phyloP scores from a whole-genome alignment of 1,284 basidiomycete species.

The Trichosporon coremiiforme region DNA sequence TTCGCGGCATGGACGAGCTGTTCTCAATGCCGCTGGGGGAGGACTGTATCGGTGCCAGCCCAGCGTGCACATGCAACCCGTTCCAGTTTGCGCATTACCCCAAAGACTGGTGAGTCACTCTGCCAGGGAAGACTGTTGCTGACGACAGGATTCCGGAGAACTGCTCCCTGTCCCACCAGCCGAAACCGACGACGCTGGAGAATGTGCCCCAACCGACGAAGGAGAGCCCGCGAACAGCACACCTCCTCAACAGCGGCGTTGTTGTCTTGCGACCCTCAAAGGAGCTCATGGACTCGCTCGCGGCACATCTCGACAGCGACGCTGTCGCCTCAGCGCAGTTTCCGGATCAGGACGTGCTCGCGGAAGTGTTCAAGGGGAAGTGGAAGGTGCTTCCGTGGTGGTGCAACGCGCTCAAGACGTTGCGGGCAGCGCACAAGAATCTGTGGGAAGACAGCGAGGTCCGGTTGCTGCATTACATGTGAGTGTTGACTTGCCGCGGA shows the following conservation, averaged over 20 bases:
- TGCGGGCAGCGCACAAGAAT: slow-evolving; percentile 52
- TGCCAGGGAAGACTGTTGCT: not conserved
- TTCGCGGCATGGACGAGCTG: slow-evolving; percentile 87
- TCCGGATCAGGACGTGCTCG: slow-evolving; percentile 89
- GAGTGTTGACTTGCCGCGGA: slow-evolving; percentile 27
- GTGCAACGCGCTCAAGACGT: slow-evolving; percentile 59
- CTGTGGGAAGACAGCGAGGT: slow-evolving; percentile 58
- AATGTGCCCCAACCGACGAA: slow-evolving; percentile 57
- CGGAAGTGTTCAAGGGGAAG: slow-evolving; percentile 70
- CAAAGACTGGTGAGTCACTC: slow-evolving; percentile 70
- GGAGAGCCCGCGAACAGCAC: slow-evolving; percentile 68
- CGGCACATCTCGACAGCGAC: slow-evolving; percentile 67
- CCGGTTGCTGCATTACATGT: slow-evolving; percentile 56
- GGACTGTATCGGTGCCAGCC: slow-evolving; percentile 79
- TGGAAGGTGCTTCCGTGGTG: slow-evolving; percentile 58
- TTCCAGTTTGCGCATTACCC: slow-evolving; percentile 81
- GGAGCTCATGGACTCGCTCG: slow-evolving; percentile 61
- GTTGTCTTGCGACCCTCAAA: slow-evolving; percentile 75
- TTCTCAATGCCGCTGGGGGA: slow-evolving; percentile 68
- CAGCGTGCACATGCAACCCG: slow-evolving; percentile 93
- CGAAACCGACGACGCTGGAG: slow-evolving; percentile 61
- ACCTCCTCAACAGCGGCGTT: slow-evolving; percentile 82
- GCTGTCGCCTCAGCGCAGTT: slow-evolving; percentile 73
- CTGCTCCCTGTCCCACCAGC: slow-evolving; percentile 74
- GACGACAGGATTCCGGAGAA: slow-evolving; percentile 76